These are phyloP conservation scores for Elaphomyces granulatus DNA, from an alignment of 495 filamentous ascomycete genomes.

Conservation along the genomic window DNA sequence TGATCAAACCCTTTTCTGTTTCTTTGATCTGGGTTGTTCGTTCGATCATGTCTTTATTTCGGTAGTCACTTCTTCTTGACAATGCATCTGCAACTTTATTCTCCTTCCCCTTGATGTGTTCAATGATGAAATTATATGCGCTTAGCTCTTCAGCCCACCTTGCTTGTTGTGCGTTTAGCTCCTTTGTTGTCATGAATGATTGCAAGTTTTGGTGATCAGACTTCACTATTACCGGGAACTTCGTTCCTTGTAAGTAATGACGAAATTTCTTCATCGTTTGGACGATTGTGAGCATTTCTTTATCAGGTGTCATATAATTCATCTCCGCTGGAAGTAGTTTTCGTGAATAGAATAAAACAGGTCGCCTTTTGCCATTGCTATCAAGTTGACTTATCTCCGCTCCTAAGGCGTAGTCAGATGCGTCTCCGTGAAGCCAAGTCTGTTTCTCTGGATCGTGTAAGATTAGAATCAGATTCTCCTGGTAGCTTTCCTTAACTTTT, in stretches of 20 bases:
- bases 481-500: slow-evolving; percentile 2
- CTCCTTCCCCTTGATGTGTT: slow-evolving; percentile 7
- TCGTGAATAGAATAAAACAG: slow-evolving; percentile 13
- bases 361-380: background rate
- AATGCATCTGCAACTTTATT: slow-evolving; percentile 7
- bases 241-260: slow-evolving; percentile 8
- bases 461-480: background rate
- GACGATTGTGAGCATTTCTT: slow-evolving; percentile 17
- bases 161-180: slow-evolving; percentile 7
- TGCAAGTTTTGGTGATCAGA: slow-evolving; percentile 12
- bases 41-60: background rate
- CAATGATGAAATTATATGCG: slow-evolving; percentile 8
- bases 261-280: slow-evolving; percentile 15
- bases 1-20: slow-evolving; percentile 4
- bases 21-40: slow-evolving; percentile 4
- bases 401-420: background rate
- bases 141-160: slow-evolving; percentile 5
- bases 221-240: slow-evolving; percentile 5
- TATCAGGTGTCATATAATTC: slow-evolving; percentile 22
- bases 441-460: background rate
- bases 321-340: slow-evolving; percentile 13
- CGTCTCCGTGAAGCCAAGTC: background rate
- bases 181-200: slow-evolving; percentile 10
- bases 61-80: slow-evolving; percentile 8
- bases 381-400: background rate